phyloP scores from a whole-genome alignment of 2,329 filamentous ascomycete species.

The Raffaelea arxii region DNA sequence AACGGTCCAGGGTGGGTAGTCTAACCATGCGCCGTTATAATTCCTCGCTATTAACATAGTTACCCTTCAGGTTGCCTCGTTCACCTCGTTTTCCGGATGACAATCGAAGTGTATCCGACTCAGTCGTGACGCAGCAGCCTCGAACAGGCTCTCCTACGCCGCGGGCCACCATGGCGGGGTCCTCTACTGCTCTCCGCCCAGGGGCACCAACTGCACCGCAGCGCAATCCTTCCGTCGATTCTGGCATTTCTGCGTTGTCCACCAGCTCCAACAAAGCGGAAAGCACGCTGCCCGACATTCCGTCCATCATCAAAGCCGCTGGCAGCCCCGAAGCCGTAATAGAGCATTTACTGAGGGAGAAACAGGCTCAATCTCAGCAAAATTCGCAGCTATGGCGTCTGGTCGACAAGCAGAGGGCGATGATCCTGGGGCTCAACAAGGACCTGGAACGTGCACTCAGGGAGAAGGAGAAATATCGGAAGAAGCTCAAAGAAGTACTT shows the following conservation, averaged over 20 bases:
- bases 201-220: conserved; percentile 34
- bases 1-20: too few relatives aligned
- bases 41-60: too few relatives aligned
- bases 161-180: conserved; percentile 37
- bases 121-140: conserved; percentile 32
- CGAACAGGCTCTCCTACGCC: conserved; percentile 27
- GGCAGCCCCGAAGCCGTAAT: conserved; percentile 87
- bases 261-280: conserved; percentile 48
- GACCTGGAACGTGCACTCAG: conserved; percentile 85
- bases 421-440: conserved; percentile 90
- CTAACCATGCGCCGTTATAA: too few relatives aligned
- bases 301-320: conserved; percentile 68
- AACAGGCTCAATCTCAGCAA: conserved; percentile 77
- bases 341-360: conserved; percentile 81
- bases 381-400: conserved; percentile 91
- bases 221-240: conserved; percentile 85
- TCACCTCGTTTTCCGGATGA: conserved; percentile 36
- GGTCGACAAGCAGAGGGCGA: conserved; percentile 89
- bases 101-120: conserved; percentile 32
- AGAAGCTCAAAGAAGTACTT: conserved; percentile 72
- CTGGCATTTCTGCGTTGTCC: conserved; percentile 73
- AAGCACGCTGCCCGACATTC: conserved; percentile 55
- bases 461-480: conserved; percentile 89
- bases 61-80: conserved; percentile 18
- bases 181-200: conserved; percentile 29